These are phyloP conservation scores for Wickerhamiella alocasiicola DNA, from an alignment of 805 yeast species.

Conservation along the genomic window DNA sequence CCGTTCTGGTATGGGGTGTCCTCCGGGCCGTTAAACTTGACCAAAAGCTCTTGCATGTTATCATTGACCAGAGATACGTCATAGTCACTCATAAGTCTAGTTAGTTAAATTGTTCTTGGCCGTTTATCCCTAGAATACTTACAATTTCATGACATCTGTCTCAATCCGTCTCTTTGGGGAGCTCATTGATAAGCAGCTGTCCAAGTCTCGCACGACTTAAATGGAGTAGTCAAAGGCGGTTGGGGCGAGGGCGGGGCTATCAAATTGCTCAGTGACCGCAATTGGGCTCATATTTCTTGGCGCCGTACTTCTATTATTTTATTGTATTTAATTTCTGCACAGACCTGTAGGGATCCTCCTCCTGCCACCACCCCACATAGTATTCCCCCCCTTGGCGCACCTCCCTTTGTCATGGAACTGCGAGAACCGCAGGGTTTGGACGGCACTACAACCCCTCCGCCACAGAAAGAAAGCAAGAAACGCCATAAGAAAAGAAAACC, in stretches of 20 bases:
- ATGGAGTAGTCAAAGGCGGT: no score
- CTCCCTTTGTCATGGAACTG: constrained; percentile 6
- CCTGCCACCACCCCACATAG: background rate
- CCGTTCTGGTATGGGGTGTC: constrained; percentile 87
- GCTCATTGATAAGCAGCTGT: no score
- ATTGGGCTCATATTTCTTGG: background rate
- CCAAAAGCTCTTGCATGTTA: constrained; percentile 74
- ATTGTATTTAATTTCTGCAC: background rate
- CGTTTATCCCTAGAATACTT: constrained; percentile 24
- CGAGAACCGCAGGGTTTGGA: constrained; percentile 14
- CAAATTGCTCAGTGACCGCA: no score
- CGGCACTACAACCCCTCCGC: constrained; percentile 6
- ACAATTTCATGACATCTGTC: constrained; percentile 91
- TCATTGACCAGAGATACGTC: constrained; percentile 76
- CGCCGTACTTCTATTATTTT: background rate
- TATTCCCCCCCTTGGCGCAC: background rate
- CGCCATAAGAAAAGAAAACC: background rate
- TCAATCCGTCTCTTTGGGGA: constrained; percentile 73
- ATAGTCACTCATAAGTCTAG: constrained; percentile 74
- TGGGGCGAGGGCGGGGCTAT: no score
- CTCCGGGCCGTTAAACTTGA: constrained; percentile 73
- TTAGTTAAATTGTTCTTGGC: background rate
- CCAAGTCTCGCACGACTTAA: no score
- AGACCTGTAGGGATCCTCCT: background rate
- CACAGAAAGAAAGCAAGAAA: background rate